Conservation (phyloP, 345 rosid species). For the Euclidium syriacum region DNA sequence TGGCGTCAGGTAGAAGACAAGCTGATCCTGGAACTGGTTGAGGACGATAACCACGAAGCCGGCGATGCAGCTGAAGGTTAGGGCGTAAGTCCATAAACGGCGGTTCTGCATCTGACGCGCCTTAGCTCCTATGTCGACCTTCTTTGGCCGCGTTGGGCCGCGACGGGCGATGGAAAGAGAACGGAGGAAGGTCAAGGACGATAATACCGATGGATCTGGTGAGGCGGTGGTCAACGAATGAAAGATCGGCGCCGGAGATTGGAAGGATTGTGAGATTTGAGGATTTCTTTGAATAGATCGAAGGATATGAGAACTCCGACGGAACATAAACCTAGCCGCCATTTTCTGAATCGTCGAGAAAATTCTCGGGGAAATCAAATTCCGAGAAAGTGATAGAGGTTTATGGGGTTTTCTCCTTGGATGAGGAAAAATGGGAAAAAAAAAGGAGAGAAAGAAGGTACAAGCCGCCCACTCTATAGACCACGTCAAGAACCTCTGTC, state of each 20-base stretch:
- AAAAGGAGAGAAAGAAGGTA: background rate
- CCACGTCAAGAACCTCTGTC: background rate
- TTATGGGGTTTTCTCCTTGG: slow-evolving; percentile 13
- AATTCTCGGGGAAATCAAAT: slow-evolving; percentile 1
- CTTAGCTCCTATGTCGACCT: slow-evolving; percentile 69
- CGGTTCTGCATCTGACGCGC: slow-evolving; percentile 93
- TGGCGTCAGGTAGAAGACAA: slow-evolving; percentile 85
- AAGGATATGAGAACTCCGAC: slow-evolving; percentile 49
- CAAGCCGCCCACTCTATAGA: background rate
- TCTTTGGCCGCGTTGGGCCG: slow-evolving; percentile 48
- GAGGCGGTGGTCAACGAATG: slow-evolving; percentile 26
- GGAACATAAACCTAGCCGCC: slow-evolving; percentile 52
- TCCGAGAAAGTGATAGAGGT: slow-evolving; percentile 28
- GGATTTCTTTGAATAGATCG: slow-evolving; percentile 23
- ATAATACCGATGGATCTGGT: slow-evolving; percentile 17
- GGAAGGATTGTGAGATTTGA: slow-evolving; percentile 9
- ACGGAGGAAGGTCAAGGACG: slow-evolving; percentile 32
- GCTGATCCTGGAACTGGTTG: slow-evolving; percentile 79
- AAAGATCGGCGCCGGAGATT: slow-evolving; percentile 22
- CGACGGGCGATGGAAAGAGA: slow-evolving; percentile 64
- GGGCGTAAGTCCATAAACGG: slow-evolving; percentile 85
- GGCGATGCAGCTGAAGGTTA: slow-evolving; percentile 81
- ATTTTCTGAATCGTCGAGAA: slow-evolving; percentile 21
- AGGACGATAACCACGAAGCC: slow-evolving; percentile 85
- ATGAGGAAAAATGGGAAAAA: background rate